A percentile compares a stretch with the other conserved stretches of the same genome.
Conservation (phyloP, 2,329 filamentous ascomycete genomes). For the Diplocarpon rosae region DNA sequence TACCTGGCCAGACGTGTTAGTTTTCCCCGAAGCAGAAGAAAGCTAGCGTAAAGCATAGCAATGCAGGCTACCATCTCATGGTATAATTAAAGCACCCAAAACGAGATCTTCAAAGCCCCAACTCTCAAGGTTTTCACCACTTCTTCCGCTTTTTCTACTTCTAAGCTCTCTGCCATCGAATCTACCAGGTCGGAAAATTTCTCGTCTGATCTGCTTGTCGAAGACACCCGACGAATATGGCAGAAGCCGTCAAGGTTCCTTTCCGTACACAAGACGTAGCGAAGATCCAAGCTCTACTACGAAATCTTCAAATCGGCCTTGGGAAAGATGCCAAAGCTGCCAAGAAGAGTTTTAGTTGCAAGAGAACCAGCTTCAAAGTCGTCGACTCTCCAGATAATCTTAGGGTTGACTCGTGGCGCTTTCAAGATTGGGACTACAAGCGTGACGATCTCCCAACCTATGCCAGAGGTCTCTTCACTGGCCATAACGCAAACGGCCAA, state of each 20-base stretch:
- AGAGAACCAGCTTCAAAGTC: conserved; percentile 69
- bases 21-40: background rate
- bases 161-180: background rate
- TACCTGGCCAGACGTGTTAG: background rate
- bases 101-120: background rate
- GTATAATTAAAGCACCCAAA: too few species aligned
- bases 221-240: conserved; percentile 35
- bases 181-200: background rate
- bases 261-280: conserved; percentile 58
- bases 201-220: background rate
- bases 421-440: conserved; percentile 96
- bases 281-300: conserved; percentile 40
- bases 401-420: conserved; percentile 79
- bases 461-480: conserved; percentile 90
- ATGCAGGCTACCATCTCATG: too few species aligned
- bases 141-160: background rate
- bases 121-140: background rate
- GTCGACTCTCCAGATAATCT: conserved; percentile 49
- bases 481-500: conserved; percentile 48
- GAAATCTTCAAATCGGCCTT: conserved; percentile 51
- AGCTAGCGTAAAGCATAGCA: background rate
- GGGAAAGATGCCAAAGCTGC: conserved; percentile 50
- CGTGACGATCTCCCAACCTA: conserved; percentile 76
- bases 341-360: conserved; percentile 58
- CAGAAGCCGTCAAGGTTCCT: conserved; percentile 40